phyloP scores from a whole-genome alignment of 139 green algal genomes.

The Picochlorum sp. region DNA sequence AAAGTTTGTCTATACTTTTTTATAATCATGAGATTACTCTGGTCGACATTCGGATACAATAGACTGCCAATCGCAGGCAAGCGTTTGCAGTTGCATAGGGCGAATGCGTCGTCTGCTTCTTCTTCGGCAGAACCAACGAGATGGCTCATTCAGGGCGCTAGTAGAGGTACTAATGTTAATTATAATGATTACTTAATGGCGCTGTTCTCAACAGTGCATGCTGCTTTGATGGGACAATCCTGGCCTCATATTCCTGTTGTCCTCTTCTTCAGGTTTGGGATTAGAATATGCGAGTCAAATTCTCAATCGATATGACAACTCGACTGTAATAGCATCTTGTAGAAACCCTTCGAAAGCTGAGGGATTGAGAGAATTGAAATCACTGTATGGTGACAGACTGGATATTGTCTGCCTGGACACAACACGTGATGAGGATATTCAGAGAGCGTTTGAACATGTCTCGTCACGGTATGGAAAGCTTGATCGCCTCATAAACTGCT shows the following conservation, averaged over 20 bases:
- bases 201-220: too few relatives aligned
- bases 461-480: not conserved
- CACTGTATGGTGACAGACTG: constrained; percentile 27
- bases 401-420: constrained; percentile 49
- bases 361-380: constrained; percentile 34
- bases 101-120: not conserved
- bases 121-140: too few relatives aligned
- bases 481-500: constrained; percentile 64
- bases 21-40: too few relatives aligned
- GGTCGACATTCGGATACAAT: too few relatives aligned
- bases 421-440: constrained; percentile 43
- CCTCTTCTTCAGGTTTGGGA: constrained; percentile 39
- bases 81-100: not conserved
- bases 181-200: too few relatives aligned
- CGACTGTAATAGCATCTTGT: constrained; percentile 61
- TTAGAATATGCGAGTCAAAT: constrained; percentile 61
- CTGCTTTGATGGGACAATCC: too few relatives aligned
- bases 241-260: too few relatives aligned
- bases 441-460: constrained; percentile 5
- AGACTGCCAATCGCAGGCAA: not conserved
- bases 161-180: constrained; percentile 3
- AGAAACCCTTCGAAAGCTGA: constrained; percentile 35
- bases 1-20: too few relatives aligned
- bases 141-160: constrained; percentile 14
- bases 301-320: constrained; percentile 18